Percentiles rank a stretch among this genome's conserved stretches.
Conservation (phyloP, 306 rosid genomes). For the Oemleria cerasiformis region DNA sequence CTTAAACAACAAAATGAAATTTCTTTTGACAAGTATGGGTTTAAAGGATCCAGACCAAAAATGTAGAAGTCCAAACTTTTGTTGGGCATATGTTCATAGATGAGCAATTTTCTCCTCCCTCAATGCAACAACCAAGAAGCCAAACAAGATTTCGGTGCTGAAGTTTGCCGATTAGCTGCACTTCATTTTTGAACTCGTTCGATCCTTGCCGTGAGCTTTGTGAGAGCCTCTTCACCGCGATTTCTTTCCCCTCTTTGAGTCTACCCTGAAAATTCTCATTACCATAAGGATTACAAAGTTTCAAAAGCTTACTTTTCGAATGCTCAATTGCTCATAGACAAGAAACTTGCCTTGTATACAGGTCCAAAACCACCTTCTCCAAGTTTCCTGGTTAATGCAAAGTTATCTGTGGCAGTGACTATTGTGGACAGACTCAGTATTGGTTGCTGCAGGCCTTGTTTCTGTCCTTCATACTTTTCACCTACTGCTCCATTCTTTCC, state of each 20-base stretch:
- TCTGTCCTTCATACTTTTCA: slow-evolving; percentile 1
- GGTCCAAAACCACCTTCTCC: slow-evolving; percentile 52
- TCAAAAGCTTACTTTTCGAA: background rate
- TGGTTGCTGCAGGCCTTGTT: slow-evolving; percentile 35
- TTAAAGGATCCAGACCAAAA: slow-evolving; percentile 18
- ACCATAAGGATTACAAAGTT: background rate
- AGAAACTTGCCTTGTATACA: slow-evolving; percentile 33
- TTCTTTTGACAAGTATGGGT: no score
- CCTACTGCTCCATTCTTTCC: background rate
- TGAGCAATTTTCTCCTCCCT: slow-evolving; percentile 37
- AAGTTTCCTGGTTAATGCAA: slow-evolving; percentile 33
- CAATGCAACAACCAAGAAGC: slow-evolving; percentile 45
- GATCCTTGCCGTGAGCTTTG: slow-evolving; percentile 37
- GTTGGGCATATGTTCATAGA: no score
- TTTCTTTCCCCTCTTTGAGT: slow-evolving; percentile 39
- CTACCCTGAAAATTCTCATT: slow-evolving; percentile 27
- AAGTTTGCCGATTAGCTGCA: slow-evolving; percentile 38
- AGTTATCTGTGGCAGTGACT: slow-evolving; percentile 35
- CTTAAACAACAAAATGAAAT: background rate
- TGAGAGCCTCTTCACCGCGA: slow-evolving; percentile 52
- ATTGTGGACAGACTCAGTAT: slow-evolving; percentile 31
- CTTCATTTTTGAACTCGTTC: slow-evolving; percentile 46
- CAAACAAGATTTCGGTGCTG: slow-evolving; percentile 53
- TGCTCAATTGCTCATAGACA: background rate
- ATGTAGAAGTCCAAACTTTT: slow-evolving; percentile 43